These are phyloP conservation scores for Nemania abortiva DNA, from an alignment of 2,329 filamentous ascomycete genomes.

Conservation along the genomic window DNA sequence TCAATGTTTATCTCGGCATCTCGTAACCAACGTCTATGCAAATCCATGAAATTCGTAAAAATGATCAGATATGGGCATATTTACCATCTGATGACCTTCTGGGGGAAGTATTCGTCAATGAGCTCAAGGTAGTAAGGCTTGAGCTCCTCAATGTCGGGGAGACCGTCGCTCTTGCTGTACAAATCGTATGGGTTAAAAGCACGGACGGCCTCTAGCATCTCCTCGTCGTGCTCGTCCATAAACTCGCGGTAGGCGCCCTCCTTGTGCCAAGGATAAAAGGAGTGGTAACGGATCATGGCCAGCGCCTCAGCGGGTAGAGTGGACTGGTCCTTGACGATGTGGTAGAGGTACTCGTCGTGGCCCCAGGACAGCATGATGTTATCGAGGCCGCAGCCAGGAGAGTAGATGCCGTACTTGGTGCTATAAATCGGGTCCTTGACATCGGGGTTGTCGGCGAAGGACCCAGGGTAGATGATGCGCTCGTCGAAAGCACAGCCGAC, in stretches of 20 bases:
- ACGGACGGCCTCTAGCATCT: conserved; percentile 83
- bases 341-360: conserved; percentile 89
- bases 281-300: conserved; percentile 94
- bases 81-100: conserved; percentile 77
- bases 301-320: conserved; percentile 83
- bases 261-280: conserved; percentile 92
- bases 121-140: conserved; percentile 83
- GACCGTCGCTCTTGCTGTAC: conserved; percentile 89
- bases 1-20: conserved; percentile 1
- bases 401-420: conserved; percentile 84
- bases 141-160: conserved; percentile 80
- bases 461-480: conserved; percentile 83
- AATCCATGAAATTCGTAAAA: conserved; percentile 13
- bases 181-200: conserved; percentile 93
- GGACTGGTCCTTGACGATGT: conserved; percentile 85
- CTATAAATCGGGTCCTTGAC: conserved; percentile 76
- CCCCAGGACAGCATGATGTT: conserved; percentile 93
- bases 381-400: conserved; percentile 81
- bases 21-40: conserved; percentile 1
- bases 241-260: conserved; percentile 83
- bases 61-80: not conserved
- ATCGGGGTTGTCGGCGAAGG: conserved; percentile 83
- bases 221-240: conserved; percentile 84
- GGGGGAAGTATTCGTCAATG: conserved; percentile 80
- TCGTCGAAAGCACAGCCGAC: conserved; percentile 81